Evolutionary conservation across 2,329 filamentous ascomycete species (phyloP).

Genomic region (Aspergillus arachidicola): DNA sequence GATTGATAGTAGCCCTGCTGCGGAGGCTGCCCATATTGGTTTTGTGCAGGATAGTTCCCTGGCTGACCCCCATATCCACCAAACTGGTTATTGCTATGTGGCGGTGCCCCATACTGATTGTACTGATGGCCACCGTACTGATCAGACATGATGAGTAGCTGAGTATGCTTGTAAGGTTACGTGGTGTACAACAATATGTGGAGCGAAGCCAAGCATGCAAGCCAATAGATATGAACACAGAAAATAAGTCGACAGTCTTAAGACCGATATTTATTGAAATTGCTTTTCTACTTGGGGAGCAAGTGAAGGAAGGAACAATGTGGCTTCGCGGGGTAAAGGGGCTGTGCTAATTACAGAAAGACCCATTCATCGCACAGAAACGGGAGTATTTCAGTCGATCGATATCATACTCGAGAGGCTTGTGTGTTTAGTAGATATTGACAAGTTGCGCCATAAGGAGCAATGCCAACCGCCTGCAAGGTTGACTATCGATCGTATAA

Average conservation of each 20-base stretch:
- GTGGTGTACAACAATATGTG: not conserved
- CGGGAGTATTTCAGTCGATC: not conserved
- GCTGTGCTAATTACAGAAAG: not conserved
- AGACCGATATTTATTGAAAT: not conserved
- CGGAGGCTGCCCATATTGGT: constrained; percentile 22
- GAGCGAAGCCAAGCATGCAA: not conserved
- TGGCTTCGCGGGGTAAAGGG: not conserved
- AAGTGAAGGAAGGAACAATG: constrained; percentile 1
- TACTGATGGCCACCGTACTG: constrained; percentile 24
- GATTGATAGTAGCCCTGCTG: constrained; percentile 27
- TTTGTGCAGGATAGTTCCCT: constrained; percentile 25
- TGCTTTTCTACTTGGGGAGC: not conserved
- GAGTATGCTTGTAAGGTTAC: not conserved
- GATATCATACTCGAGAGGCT: not conserved
- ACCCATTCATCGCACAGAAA: not conserved
- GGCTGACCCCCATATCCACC: constrained; percentile 24
- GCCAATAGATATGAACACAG: not conserved
- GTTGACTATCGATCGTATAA: not conserved
- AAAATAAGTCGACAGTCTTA: not conserved
- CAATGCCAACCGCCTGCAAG: not conserved
- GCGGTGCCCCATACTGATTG: constrained; percentile 25
- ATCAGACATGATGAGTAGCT: constrained; percentile 13
- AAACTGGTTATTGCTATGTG: constrained; percentile 7
- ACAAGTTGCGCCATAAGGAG: not conserved
- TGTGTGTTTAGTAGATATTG: not conserved